A percentile compares a stretch with the other conserved stretches of the same genome.
phyloP scores from a whole-genome alignment of 2,329 filamentous ascomycete genomes.

The Phaeoacremonium minimum region DNA sequence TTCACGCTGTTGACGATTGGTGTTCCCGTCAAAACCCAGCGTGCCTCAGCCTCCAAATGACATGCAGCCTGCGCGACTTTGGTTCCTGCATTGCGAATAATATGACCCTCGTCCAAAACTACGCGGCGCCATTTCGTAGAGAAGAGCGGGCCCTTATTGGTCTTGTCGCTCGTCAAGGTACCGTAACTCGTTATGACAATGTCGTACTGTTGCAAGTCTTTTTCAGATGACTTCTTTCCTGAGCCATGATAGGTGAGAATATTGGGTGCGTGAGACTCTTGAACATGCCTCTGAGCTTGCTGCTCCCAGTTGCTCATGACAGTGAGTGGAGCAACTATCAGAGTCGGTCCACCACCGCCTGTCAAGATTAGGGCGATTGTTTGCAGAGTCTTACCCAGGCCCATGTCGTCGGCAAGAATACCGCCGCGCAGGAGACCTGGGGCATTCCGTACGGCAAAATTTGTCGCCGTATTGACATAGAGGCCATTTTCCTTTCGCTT shows the following conservation, averaged over 20 bases:
- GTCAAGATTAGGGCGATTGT: slow-evolving; percentile 73
- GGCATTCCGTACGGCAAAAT: slow-evolving; percentile 52
- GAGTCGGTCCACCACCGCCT: slow-evolving; percentile 55
- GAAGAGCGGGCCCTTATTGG: slow-evolving; percentile 36
- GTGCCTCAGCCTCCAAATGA: slow-evolving; percentile 62
- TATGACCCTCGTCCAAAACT: slow-evolving; percentile 80
- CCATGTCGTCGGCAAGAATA: slow-evolving; percentile 91
- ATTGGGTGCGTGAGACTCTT: slow-evolving; percentile 55
- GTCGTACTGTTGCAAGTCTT: slow-evolving; percentile 62
- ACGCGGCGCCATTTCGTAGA: slow-evolving; percentile 69
- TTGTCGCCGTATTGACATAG: slow-evolving; percentile 68
- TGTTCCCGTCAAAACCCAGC: slow-evolving; percentile 78
- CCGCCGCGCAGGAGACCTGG: slow-evolving; percentile 73
- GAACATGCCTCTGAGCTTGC: slow-evolving; percentile 71
- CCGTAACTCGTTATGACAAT: slow-evolving; percentile 85
- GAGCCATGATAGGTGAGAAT: slow-evolving; percentile 72
- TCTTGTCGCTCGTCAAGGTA: slow-evolving; percentile 60
- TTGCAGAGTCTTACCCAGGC: slow-evolving; percentile 83
- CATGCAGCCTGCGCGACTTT: slow-evolving; percentile 68
- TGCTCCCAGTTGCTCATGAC: slow-evolving; percentile 91
- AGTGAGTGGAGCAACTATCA: slow-evolving; percentile 77
- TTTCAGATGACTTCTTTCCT: slow-evolving; percentile 47
- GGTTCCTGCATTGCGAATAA: slow-evolving; percentile 71
- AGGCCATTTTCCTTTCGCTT: slow-evolving; percentile 41
- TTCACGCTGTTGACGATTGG: slow-evolving; percentile 80